phyloP scores from a whole-genome alignment of 495 filamentous ascomycete species.

The Collariella sp. region DNA sequence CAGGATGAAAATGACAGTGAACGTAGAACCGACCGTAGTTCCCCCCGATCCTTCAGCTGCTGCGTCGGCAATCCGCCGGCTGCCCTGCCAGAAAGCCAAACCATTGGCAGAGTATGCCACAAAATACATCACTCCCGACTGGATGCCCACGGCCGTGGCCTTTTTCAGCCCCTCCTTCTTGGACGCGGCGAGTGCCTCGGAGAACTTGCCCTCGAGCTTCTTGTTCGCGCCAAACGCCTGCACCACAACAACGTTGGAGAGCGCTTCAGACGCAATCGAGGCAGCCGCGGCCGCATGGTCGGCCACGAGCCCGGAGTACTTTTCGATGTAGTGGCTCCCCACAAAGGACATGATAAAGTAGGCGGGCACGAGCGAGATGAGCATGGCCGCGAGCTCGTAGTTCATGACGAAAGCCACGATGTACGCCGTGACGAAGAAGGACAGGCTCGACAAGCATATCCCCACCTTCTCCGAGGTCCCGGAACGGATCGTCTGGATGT shows the following conservation, averaged over 20 bases:
- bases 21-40: slow-evolving; percentile 20
- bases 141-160: slow-evolving; percentile 47
- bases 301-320: slow-evolving; percentile 46
- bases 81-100: slow-evolving; percentile 90
- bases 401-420: slow-evolving; percentile 57
- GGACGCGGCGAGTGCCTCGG: slow-evolving; percentile 36
- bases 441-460: slow-evolving; percentile 47
- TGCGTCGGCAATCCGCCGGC: slow-evolving; percentile 61
- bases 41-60: slow-evolving; percentile 25
- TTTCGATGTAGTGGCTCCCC: slow-evolving; percentile 52
- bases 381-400: slow-evolving; percentile 41
- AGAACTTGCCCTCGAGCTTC: slow-evolving; percentile 47
- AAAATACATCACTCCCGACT: slow-evolving; percentile 60
- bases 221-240: slow-evolving; percentile 41
- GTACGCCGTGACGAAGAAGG: slow-evolving; percentile 57
- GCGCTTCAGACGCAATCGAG: slow-evolving; percentile 39
- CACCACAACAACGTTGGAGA: slow-evolving; percentile 41
- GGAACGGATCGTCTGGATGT: slow-evolving; percentile 52
- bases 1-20: slow-evolving; percentile 25
- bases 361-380: slow-evolving; percentile 54
- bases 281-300: slow-evolving; percentile 37
- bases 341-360: slow-evolving; percentile 57
- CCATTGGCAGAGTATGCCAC: slow-evolving; percentile 79
- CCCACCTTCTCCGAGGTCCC: slow-evolving; percentile 63
- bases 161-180: slow-evolving; percentile 50